Conservation (phyloP, 116 monocot species). For the Phalaenopsis hybrid region DNA sequence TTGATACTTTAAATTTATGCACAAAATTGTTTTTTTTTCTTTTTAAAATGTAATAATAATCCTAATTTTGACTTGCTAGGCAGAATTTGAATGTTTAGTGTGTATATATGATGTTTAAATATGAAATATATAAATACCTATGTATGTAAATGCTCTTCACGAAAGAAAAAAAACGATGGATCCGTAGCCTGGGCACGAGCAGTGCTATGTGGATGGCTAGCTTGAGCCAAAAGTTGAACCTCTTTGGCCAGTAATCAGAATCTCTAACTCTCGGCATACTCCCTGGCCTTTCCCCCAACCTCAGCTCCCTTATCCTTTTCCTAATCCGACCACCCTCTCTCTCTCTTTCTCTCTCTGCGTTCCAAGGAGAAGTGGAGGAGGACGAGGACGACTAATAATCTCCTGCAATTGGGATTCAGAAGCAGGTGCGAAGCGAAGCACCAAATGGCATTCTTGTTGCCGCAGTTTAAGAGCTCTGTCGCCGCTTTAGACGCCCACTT, state of each 20-base stretch:
- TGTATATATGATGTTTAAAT: too few relatives aligned
- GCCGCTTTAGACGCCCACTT: constrained; percentile 14
- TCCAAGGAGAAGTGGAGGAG: background rate
- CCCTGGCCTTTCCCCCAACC: background rate
- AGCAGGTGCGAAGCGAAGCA: background rate
- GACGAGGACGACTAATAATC: background rate
- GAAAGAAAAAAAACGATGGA: too few relatives aligned
- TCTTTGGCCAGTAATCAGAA: background rate
- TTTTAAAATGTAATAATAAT: too few relatives aligned
- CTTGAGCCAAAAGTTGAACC: background rate
- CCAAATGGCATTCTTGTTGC: constrained; percentile 36
- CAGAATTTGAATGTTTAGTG: too few relatives aligned
- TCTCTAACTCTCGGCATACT: too few relatives aligned
- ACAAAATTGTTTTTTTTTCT: too few relatives aligned
- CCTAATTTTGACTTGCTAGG: too few relatives aligned
- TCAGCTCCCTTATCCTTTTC: constrained; percentile 11
- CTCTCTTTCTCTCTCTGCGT: constrained; percentile 15
- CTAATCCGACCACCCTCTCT: constrained; percentile 1
- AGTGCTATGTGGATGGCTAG: too few relatives aligned
- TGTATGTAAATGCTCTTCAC: too few relatives aligned
- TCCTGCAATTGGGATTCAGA: background rate
- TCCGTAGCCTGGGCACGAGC: too few relatives aligned
- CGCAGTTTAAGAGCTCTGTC: constrained; percentile 40
- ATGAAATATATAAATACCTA: too few relatives aligned
- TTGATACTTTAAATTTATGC: too few relatives aligned